A percentile compares a stretch with the other conserved stretches of the same genome.
These are phyloP conservation scores for Eleusine indica DNA, from an alignment of 176 grass and related monocot species.

Conservation along the genomic window DNA sequence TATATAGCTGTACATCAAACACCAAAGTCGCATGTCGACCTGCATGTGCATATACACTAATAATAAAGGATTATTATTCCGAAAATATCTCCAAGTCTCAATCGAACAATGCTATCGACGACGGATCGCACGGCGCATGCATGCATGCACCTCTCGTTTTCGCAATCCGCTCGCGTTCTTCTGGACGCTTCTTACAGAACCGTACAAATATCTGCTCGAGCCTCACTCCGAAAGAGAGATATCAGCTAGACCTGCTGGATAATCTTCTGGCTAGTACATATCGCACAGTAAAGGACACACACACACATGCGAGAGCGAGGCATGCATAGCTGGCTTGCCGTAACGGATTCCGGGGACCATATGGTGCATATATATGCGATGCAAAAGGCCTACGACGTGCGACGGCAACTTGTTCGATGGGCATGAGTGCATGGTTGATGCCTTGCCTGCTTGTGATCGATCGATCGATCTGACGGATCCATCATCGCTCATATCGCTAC, in stretches of 20 bases:
- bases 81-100: background rate
- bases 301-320: background rate
- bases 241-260: no score
- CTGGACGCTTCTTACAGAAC: conserved; percentile 10
- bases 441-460: no score
- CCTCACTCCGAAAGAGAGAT: no score
- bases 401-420: conserved; percentile 17
- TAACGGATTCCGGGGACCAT: conserved; percentile 49
- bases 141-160: conserved; percentile 16
- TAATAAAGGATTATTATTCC: background rate
- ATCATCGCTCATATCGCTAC: background rate
- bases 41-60: background rate
- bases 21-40: background rate
- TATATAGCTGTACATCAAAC: background rate
- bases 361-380: no score
- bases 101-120: background rate
- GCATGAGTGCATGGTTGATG: background rate
- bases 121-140: background rate
- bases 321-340: conserved; percentile 12
- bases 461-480: background rate
- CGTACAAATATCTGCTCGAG: no score
- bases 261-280: no score
- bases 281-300: no score
- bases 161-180: background rate
- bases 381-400: background rate